Percentiles rank a stretch among this genome's conserved stretches.
Conservation (phyloP, 169 alveolate genomes). For the Plasmodium fragile region DNA sequence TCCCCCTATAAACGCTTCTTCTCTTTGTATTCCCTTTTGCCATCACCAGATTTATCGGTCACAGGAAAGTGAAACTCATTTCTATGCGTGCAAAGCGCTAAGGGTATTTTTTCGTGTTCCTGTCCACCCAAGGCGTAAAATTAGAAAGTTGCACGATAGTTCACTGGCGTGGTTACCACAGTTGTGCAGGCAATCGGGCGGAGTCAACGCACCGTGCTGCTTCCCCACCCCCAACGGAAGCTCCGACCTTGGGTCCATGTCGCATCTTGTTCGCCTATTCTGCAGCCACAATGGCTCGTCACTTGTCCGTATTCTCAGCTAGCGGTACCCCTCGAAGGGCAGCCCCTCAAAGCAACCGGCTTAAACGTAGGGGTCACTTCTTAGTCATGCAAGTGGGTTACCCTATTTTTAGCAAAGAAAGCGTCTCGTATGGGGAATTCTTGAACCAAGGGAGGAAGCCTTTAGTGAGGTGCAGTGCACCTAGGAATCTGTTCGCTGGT, state of each 20-base stretch:
- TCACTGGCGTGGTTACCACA: background rate
- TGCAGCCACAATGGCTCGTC: background rate
- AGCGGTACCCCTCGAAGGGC: background rate
- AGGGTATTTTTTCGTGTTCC: background rate
- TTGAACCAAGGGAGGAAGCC: background rate
- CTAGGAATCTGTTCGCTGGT: background rate
- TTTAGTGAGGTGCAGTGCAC: background rate
- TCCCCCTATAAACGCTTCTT: background rate
- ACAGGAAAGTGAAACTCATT: background rate
- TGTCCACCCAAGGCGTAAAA: background rate
- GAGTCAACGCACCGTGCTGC: background rate
- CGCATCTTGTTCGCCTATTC: background rate
- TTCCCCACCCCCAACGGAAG: background rate
- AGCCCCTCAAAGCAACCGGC: background rate
- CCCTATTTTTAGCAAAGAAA: background rate
- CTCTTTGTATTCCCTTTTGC: background rate
- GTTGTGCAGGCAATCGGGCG: background rate
- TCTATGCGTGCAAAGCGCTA: background rate
- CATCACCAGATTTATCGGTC: background rate
- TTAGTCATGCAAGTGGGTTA: background rate
- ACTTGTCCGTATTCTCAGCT: background rate
- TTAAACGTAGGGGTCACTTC: background rate
- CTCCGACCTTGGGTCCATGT: background rate
- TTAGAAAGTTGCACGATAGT: background rate
- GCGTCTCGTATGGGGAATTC: background rate